These are phyloP conservation scores for Leccinum variicolor DNA, from an alignment of 768 basidiomycete genomes.

Conservation along the genomic window DNA sequence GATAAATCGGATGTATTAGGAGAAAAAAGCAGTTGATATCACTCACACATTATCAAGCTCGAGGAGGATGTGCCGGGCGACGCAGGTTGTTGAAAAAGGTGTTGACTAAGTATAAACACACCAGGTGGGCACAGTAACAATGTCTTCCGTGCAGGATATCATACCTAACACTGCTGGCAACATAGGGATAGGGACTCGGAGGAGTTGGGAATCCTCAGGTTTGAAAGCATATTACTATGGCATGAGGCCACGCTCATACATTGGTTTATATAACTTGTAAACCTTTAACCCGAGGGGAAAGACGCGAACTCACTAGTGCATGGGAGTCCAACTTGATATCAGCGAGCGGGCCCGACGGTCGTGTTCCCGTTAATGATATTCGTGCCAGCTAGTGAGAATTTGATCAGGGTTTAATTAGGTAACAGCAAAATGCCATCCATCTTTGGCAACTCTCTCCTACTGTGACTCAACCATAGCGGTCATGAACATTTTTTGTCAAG, in stretches of 20 bases:
- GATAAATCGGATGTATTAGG: background rate
- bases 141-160: background rate
- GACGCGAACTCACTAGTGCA: no score
- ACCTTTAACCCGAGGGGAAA: no score
- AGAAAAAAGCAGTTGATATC: background rate
- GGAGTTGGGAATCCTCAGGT: background rate
- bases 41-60: background rate
- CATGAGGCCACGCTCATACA: background rate
- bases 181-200: background rate
- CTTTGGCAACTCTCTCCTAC: slow-evolving; percentile 11
- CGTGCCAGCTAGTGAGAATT: slow-evolving; percentile 5
- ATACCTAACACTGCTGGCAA: background rate
- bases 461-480: background rate
- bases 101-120: background rate
- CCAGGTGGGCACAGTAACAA: background rate
- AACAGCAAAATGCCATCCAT: slow-evolving; percentile 4
- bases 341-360: no score
- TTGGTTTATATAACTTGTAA: background rate
- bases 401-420: background rate
- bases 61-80: background rate
- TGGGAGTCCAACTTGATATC: background rate
- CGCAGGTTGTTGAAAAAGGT: background rate
- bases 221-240: background rate
- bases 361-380: slow-evolving; percentile 3
- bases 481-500: slow-evolving; percentile 23